phyloP scores from a whole-genome alignment of 1,139 yeast genomes.

The Suhomyces atakaporum region DNA sequence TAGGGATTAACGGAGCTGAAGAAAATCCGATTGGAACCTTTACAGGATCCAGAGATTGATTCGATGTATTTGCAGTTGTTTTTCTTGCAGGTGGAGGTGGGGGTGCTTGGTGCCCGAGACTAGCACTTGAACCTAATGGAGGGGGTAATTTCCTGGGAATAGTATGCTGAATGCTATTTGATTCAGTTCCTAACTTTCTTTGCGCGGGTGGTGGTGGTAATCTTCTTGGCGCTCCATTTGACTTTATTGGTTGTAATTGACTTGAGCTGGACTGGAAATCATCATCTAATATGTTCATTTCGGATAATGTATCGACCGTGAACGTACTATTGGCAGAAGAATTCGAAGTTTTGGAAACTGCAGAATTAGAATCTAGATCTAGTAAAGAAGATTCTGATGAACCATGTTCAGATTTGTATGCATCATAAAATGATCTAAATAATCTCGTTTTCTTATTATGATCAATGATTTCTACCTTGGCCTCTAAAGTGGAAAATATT shows the following conservation, averaged over 20 bases:
- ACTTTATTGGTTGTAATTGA: background rate
- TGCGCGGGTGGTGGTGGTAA: slow-evolving; percentile 43
- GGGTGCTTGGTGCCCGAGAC: slow-evolving; percentile 12
- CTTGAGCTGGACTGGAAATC: slow-evolving; percentile 19
- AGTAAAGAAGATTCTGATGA: slow-evolving; percentile 21
- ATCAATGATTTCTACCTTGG: slow-evolving; percentile 67
- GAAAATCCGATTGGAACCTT: slow-evolving; percentile 39
- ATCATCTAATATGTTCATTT: slow-evolving; percentile 38
- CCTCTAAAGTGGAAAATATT: slow-evolving; percentile 71
- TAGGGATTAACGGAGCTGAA: slow-evolving; percentile 43
- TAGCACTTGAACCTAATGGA: slow-evolving; percentile 18
- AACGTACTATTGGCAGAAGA: slow-evolving; percentile 21
- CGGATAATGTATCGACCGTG: slow-evolving; percentile 35
- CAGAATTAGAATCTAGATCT: slow-evolving; percentile 20
- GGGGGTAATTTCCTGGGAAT: slow-evolving; percentile 28
- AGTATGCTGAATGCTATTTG: slow-evolving; percentile 7
- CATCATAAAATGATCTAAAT: slow-evolving; percentile 33
- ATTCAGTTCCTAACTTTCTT: slow-evolving; percentile 20
- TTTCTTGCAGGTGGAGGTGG: slow-evolving; percentile 34
- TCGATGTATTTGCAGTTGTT: slow-evolving; percentile 10
- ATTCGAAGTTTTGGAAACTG: slow-evolving; percentile 16
- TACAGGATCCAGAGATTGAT: slow-evolving; percentile 13
- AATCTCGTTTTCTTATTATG: slow-evolving; percentile 31
- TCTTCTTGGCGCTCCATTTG: slow-evolving; percentile 28
- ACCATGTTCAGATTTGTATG: slow-evolving; percentile 36